Base-by-base conservation (phyloP, 345 rosid species). In the Acer negundo region DNA sequence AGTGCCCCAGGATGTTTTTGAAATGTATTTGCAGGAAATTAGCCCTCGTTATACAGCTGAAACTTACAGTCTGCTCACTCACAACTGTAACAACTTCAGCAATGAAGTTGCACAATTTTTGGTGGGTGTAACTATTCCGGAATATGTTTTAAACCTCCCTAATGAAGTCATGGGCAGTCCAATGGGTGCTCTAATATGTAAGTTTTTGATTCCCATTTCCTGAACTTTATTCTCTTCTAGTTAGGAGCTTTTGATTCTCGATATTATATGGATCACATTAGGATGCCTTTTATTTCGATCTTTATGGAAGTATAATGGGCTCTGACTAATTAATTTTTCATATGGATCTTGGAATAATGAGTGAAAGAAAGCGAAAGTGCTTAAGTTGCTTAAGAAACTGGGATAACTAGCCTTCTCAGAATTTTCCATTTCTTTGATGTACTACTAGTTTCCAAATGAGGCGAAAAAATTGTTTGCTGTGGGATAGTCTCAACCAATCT, bases 51-150 rank as follows among this genome's bases (percentile, higher is more conserved):
- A 92, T 81, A 89, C 99, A 0, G 95, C 93, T 10, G 99, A 87
- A 68, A 86, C 91, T 2, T 96, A 96, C 82, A 91, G 88, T 75
- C 78, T 96, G 75, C 92, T 94, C 2, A 79, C 91, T 58, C 97
- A 96, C 87, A 96, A 96, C 70, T 96, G 98, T 78, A 96, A 96
- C 85, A 94, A 92, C 85, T 96, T 96, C 80, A 91, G 91, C 85
- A 91, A 91, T 56, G 99, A 96, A 83, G 91, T 96, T 71, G 83
- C 93, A 38, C 98, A 94, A 81, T 96, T 96, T 90, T 79, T 96
- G 81, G 98, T 94, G 11, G 95, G 97, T 76, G 83, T 84, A 31
- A 74, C 82, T 1, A 94, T 96, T 74, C 99, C 99, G 0, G 95
- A 93, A 20, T 94, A 94, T 80, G 91, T 96, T 84, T 84, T 94